Base-by-base conservation (phyloP, 768 basidiomycete species). In the Ramaria sp. region DNA sequence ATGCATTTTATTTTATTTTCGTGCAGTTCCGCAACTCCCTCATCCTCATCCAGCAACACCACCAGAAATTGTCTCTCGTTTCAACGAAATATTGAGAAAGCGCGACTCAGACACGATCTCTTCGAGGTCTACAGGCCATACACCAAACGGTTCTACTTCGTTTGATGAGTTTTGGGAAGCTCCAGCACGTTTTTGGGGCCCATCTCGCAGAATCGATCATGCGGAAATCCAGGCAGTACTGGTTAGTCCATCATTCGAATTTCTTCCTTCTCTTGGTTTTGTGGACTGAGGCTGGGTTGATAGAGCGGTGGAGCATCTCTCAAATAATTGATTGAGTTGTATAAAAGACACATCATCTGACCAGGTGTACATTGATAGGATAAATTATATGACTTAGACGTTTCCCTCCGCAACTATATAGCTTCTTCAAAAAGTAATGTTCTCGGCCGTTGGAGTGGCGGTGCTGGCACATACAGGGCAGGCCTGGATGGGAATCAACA, bases 241-340 rank as follows among this genome's bases (percentile, higher is more conserved):
- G 72, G 85, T 85, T 59, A 65, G 77, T 69, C 24, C 15, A 13
- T 30, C 37, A 7, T 15, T n/a, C 9, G 36, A 39, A 8, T 13
- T 9, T 32, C 55, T 22, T 22, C 24, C 8, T 55, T 22, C 38
- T 22, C 24, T 57, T 48, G 56, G 48, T 32, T 45, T 41, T 50
- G 9, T 9, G 5, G 50, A 24, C 6, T 7, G 2, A 22, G 2
- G 13, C 8, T 18, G 39, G 39, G 18, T n/a, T 41, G 16, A 6
- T 58, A 84, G 85, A 85, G 76, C 55, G 85, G 85, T 18, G 85
- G 85, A 28, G 85, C 85, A 15, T 79, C 83, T 15, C 63, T 78
- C 48, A 66, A 61, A 48, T 73, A 28, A 47, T 36, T 13, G 16
- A 45, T 28, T 12, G 44, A 56, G 28, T 16, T 18, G 22, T 36